A percentile compares a stretch with the other conserved stretches of the same genome.
Evolutionary conservation across 2,329 filamentous ascomycete species (phyloP).

Genomic region (Cladosporium phlei): DNA sequence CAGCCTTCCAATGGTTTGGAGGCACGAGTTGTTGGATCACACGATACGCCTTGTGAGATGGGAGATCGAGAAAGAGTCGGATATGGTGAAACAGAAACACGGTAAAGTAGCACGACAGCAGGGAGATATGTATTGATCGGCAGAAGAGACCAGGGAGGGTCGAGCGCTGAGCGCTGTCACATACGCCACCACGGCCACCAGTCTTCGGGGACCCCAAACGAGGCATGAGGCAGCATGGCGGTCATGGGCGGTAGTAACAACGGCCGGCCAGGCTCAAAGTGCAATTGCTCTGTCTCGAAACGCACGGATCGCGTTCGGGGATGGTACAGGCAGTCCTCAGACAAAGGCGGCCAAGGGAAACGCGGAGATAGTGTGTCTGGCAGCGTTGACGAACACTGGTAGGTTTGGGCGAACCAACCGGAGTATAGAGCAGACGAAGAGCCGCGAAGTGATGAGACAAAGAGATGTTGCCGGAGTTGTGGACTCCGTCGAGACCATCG

Average conservation of each 20-base stretch:
- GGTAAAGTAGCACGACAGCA: not conserved
- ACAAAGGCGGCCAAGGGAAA: slow-evolving; percentile 2
- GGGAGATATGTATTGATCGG: slow-evolving; percentile 4
- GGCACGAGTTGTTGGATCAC: not conserved
- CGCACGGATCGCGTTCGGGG: not conserved
- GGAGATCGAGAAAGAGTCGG: not conserved
- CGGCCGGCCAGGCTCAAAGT: not conserved
- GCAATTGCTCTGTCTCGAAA: not conserved
- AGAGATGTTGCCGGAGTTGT: not conserved
- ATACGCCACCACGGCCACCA: slow-evolving; percentile 1
- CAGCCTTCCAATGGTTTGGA: not conserved
- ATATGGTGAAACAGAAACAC: not conserved
- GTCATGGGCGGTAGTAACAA: slow-evolving; percentile 1
- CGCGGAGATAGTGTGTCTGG: slow-evolving; percentile 1
- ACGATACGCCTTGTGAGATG: not conserved
- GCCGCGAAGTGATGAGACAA: not conserved
- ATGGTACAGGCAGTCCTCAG: not conserved
- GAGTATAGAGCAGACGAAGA: not conserved
- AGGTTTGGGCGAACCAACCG: slow-evolving; percentile 1
- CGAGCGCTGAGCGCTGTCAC: slow-evolving; percentile 2
- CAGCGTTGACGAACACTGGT: slow-evolving; percentile 1
- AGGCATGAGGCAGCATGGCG: not conserved
- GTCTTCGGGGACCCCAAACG: slow-evolving; percentile 1
- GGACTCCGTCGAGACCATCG: not conserved
- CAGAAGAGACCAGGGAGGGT: not conserved